Percentiles rank a stretch among this genome's conserved stretches.
Conservation (phyloP, 2,329 filamentous ascomycete genomes). For the Colletotrichum spinosum region DNA sequence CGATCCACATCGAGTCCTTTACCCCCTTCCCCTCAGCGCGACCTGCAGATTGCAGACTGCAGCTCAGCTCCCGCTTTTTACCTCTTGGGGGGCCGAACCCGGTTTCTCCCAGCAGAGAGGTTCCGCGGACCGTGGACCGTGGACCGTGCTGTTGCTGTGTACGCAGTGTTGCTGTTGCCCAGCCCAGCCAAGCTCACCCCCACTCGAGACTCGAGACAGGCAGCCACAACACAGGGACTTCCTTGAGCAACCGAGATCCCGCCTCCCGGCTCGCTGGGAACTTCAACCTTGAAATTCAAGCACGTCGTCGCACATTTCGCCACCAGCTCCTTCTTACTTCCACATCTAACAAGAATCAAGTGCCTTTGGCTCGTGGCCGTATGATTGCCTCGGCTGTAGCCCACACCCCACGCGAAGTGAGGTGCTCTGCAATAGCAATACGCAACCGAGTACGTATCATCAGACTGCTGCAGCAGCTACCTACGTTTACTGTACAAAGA, state of each 20-base stretch:
- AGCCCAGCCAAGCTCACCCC: no score
- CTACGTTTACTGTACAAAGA: neutral
- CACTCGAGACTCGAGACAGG: no score
- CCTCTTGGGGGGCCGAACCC: slow-evolving; percentile 12
- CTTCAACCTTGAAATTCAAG: slow-evolving; percentile 10
- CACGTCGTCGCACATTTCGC: slow-evolving; percentile 9
- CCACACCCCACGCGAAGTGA: neutral
- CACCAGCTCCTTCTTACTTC: neutral
- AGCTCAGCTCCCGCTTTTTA: neutral
- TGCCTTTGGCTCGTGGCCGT: no score
- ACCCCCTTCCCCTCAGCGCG: no score
- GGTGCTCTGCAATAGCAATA: neutral
- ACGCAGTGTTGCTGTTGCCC: no score
- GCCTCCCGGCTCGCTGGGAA: slow-evolving; percentile 28
- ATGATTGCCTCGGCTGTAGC: neutral
- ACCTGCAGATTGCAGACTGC: no score
- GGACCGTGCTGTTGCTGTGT: no score
- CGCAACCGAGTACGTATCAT: no score
- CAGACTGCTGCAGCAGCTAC: no score
- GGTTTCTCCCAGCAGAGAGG: neutral
- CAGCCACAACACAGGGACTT: neutral
- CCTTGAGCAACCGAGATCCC: neutral
- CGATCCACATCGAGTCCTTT: no score
- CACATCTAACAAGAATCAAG: no score
- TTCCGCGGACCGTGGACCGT: no score